Evolutionary conservation across 2,329 filamentous ascomycete species (phyloP).

Genomic region (Westerdykella ornata): DNA sequence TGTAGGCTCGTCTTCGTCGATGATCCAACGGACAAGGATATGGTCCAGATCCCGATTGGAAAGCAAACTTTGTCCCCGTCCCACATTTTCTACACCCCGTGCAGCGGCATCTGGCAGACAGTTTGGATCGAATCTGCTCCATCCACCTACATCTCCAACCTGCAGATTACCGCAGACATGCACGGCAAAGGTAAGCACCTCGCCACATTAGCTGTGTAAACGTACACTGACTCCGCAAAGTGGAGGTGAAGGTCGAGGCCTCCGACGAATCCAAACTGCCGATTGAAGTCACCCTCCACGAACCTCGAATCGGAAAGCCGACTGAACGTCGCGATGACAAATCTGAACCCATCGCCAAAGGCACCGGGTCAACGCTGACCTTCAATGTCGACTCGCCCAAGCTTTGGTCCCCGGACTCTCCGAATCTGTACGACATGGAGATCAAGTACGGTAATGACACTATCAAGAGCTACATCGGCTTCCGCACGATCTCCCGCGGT

Average conservation of each 20-base stretch:
- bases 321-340: too few relatives aligned
- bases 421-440: slow-evolving; percentile 58
- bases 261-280: slow-evolving; percentile 32
- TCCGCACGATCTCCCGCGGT: slow-evolving; percentile 56
- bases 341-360: too few relatives aligned
- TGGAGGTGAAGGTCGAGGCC: slow-evolving; percentile 52
- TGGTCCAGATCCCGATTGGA: slow-evolving; percentile 56
- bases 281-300: slow-evolving; percentile 37
- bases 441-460: slow-evolving; percentile 49
- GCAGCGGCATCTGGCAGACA: slow-evolving; percentile 67
- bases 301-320: slow-evolving; percentile 11
- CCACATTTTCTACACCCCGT: slow-evolving; percentile 66
- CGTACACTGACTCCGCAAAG: slow-evolving; percentile 32
- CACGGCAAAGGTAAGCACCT: slow-evolving; percentile 27
- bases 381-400: slow-evolving; percentile 51
- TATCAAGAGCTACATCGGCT: slow-evolving; percentile 61
- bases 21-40: slow-evolving; percentile 57
- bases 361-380: too few relatives aligned
- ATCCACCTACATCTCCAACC: slow-evolving; percentile 49
- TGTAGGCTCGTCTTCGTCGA: slow-evolving; percentile 56
- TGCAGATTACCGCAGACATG: slow-evolving; percentile 51
- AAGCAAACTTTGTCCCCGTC: slow-evolving; percentile 54
- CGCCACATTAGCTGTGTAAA: background rate
- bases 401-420: slow-evolving; percentile 60
- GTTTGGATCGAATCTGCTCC: slow-evolving; percentile 65